Evolutionary conservation across 2,329 filamentous ascomycete genomes (phyloP), one percentile per base, ranked within the genome.

Genomic region (Apiospora hydei): DNA sequence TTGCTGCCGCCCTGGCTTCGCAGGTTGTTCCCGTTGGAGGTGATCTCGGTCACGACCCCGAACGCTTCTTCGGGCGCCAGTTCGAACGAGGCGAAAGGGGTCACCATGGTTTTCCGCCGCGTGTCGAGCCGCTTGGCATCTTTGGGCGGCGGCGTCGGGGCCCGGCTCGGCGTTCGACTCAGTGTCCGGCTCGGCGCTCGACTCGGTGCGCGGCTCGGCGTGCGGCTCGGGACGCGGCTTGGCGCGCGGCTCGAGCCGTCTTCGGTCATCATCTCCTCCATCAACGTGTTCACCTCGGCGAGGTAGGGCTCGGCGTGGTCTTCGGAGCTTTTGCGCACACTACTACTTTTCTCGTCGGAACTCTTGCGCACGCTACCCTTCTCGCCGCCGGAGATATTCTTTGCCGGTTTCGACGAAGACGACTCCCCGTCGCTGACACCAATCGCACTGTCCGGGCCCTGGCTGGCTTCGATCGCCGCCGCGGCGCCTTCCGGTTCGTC

Each of bases 381-480:
- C 47, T 49, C 21, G 18, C 73, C 74, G n/a, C 73, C 74, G n/a
- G 75, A 69, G 0, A 68, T 69, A 21, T 13, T 26, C n/a, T 70
- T 34, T 38, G 6, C 77, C 73, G 24, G 75, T 53, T n/a, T 71
- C 69, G 38, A 74, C 69, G 38, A 74, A 66, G 69, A 76, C 14
- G 73, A 74, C 6, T 77, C 76, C 46, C 80, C 81, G 67, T 78
- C 78, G 61, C 77, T 78, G 26, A 84, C 73, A 51, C 83, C 83
- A 53, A 85, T 82, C 38, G 83, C 83, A 71, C 81, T 84, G 74
- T 85, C 84, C 1, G 83, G 83, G 16, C 77, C 78, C 18, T 64
- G 57, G 57, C 11, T 41, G n/a, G 84, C 73, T 61, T 83, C 83
- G 26, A 30, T 30, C 26, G 26, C 26, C 57, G 85, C 82, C 47